These are phyloP conservation scores for Fagus crenata DNA, from an alignment of 306 rosid species.

Conservation along the genomic window DNA sequence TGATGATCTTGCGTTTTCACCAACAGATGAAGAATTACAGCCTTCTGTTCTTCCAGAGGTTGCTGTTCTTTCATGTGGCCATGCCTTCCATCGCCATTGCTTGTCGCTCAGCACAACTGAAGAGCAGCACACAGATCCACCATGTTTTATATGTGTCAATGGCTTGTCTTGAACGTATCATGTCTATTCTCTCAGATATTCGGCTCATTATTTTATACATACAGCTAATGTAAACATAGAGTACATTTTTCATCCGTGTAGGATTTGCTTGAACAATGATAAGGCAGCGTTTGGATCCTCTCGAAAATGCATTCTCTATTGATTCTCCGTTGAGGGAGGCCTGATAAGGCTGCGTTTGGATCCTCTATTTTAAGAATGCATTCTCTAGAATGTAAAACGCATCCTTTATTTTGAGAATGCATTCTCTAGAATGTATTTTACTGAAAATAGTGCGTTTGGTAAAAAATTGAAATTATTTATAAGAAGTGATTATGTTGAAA, in stretches of 20 bases:
- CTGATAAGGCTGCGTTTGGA: too few species aligned
- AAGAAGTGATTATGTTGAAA: too few species aligned
- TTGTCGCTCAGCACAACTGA: neutral
- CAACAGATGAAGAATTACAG: neutral
- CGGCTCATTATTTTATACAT: neutral
- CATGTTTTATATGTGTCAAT: constrained; percentile 10
- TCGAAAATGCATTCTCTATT: too few species aligned
- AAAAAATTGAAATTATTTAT: too few species aligned
- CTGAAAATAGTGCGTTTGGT: too few species aligned
- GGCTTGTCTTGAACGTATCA: neutral
- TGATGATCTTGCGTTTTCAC: neutral
- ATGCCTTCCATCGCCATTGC: constrained; percentile 19
- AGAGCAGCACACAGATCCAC: neutral
- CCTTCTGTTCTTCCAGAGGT: constrained; percentile 9
- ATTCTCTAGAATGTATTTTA: too few species aligned
- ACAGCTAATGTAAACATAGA: too few species aligned
- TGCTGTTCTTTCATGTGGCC: constrained; percentile 22
- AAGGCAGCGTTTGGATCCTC: too few species aligned
- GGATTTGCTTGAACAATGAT: neutral
- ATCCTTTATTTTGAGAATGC: too few species aligned
- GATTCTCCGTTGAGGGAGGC: too few species aligned
- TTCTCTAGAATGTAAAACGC: too few species aligned
- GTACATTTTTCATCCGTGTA: neutral
- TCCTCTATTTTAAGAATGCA: too few species aligned
- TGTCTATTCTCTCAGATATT: neutral